phyloP scores from a whole-genome alignment of 345 rosid genomes.

The Erysimum cheiranthoides region DNA sequence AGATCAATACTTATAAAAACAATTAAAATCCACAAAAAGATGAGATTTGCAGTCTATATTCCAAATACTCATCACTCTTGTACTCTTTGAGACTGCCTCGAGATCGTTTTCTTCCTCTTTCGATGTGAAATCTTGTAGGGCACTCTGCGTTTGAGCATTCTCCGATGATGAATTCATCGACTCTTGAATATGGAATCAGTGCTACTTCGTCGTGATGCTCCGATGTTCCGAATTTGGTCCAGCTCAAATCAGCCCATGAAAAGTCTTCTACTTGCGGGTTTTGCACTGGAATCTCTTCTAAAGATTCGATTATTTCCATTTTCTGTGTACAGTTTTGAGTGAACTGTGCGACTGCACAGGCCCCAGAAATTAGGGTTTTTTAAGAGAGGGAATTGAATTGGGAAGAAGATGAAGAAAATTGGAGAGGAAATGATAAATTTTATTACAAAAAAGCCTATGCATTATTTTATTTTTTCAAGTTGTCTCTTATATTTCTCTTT shows the following conservation, averaged over 20 bases:
- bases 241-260: conserved; percentile 69
- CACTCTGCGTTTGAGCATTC: conserved; percentile 80
- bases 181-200: conserved; percentile 70
- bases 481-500: neutral
- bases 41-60: conserved; percentile 66
- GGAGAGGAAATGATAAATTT: conserved; percentile 1
- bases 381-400: conserved; percentile 9
- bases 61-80: conserved; percentile 81
- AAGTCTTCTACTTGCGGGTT: conserved; percentile 76
- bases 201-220: conserved; percentile 86
- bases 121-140: conserved; percentile 89
- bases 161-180: conserved; percentile 80
- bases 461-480: neutral
- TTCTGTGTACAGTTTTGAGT: neutral
- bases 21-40: conserved; percentile 17
- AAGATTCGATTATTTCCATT: conserved; percentile 65
- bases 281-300: conserved; percentile 68
- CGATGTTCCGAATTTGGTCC: conserved; percentile 81
- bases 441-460: neutral
- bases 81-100: conserved; percentile 72
- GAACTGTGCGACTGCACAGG: conserved; percentile 26
- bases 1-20: too few species aligned
- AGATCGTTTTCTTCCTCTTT: conserved; percentile 78
- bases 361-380: conserved; percentile 30
- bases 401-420: conserved; percentile 32